phyloP scores from a whole-genome alignment of 345 rosid genomes.

The Rhodamnia rubescens region DNA sequence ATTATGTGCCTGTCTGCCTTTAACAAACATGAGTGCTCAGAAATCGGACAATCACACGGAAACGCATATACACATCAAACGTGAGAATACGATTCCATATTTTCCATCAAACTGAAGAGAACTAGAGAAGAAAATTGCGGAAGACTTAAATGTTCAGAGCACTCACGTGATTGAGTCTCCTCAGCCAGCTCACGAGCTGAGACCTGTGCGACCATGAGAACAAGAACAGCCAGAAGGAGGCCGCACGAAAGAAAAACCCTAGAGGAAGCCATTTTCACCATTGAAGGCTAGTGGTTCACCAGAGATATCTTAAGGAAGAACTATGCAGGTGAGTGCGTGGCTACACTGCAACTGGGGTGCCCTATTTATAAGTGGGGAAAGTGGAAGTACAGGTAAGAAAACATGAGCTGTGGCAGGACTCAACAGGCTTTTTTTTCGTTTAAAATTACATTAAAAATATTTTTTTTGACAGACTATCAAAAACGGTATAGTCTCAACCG shows the following conservation, averaged over 20 bases:
- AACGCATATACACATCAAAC: background rate
- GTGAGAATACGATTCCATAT: too few relatives aligned
- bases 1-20: background rate
- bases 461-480: too few relatives aligned
- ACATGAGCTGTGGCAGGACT: too few relatives aligned
- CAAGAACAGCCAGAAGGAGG: background rate
- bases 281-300: background rate
- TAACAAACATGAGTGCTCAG: background rate
- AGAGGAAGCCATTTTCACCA: too few relatives aligned
- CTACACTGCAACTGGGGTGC: background rate
- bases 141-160: background rate
- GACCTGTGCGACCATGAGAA: background rate
- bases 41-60: background rate
- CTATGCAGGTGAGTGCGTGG: background rate
- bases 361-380: background rate
- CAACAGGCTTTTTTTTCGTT: too few relatives aligned
- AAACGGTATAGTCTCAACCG: too few relatives aligned
- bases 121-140: background rate
- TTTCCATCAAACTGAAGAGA: background rate
- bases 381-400: background rate
- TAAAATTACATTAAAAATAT: too few relatives aligned
- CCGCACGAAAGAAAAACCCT: background rate
- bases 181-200: conserved; percentile 13
- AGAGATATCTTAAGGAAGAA: background rate
- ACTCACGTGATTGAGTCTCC: background rate